Evolutionary conservation across 2,329 filamentous ascomycete species (phyloP), one percentile per base, ranked within the genome.

Genomic region (Ophiostoma novo-ulmi): DNA sequence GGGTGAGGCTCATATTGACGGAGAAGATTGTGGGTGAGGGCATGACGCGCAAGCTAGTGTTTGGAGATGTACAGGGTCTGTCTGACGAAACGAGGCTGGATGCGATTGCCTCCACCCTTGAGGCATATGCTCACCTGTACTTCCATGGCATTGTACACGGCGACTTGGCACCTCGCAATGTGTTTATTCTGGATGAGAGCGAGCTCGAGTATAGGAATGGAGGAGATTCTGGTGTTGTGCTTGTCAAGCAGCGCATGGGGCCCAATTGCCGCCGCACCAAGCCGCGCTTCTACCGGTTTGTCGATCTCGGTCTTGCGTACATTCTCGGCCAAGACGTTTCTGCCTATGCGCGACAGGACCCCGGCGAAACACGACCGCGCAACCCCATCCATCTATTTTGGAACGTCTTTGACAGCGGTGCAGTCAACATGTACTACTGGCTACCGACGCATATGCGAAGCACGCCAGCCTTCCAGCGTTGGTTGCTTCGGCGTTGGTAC

Each of bases 171-270:
- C 74, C 74, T 1, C 71, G 74, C 1, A 75, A 74, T n/a, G 55
- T 75, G 3, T 75, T 73, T 52, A 35, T 75, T 3, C 55, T 36
- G 2, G 69, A 69, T 22, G 31, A 31, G 20, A 35, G 14, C 8
- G 48, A 8, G 20, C 14, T 22, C 35, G 14, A 38, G 26, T 14
- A 38, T 2, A 14, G 13, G 3, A 22, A n/a, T 3, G n/a, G 36
- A 14, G 44, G n/a, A 7, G 82, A 82, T 65, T 82, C 78, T 0
- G 82, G 81, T 14, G 82, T 82, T 0, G 82, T 67, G 11, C 41
- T 11, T 11, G 65, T 20, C 65, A 67, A 35, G 65, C 13, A 41
- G n/a, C 38, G 38, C 65, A 48, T 31, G 65, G 20, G 3, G 31
- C 14, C 64, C 4, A 13, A 48, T 8, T 5, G 5, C 36, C 65